Percentiles rank a stretch among this genome's conserved stretches.
These are phyloP conservation scores for Sordariomycetes sp. DNA, from an alignment of 2,329 filamentous ascomycete genomes.

Conservation along the genomic window DNA sequence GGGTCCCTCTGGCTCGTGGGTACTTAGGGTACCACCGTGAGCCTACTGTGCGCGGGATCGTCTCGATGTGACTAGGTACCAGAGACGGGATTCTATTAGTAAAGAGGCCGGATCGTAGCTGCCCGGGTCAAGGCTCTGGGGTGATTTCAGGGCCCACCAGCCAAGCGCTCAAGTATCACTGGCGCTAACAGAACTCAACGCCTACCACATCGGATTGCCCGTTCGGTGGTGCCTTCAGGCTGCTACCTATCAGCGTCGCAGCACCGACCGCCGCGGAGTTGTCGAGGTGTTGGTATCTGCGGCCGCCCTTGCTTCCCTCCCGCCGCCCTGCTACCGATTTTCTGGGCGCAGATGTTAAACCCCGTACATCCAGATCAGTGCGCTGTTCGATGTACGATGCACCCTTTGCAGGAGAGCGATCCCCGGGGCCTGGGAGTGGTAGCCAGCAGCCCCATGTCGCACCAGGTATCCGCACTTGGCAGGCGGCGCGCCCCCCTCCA, in stretches of 20 bases:
- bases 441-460: not conserved
- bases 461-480: not conserved
- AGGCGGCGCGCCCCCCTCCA: not conserved
- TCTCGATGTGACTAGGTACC: not conserved
- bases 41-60: not conserved
- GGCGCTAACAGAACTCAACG: not conserved
- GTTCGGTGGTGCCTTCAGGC: not conserved
- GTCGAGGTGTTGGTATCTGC: not conserved
- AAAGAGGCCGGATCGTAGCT: not conserved
- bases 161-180: not conserved
- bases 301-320: not conserved
- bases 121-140: not conserved
- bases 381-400: not conserved
- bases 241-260: not conserved
- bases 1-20: not conserved
- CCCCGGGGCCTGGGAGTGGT: not conserved
- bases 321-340: not conserved
- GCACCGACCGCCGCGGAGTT: not conserved
- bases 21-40: not conserved
- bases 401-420: not conserved
- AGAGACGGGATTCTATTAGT: not conserved
- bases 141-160: not conserved
- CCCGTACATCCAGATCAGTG: not conserved
- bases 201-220: not conserved
- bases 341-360: not conserved